Base-by-base conservation (phyloP, 306 rosid species). In the Phaseolus lunatus region DNA sequence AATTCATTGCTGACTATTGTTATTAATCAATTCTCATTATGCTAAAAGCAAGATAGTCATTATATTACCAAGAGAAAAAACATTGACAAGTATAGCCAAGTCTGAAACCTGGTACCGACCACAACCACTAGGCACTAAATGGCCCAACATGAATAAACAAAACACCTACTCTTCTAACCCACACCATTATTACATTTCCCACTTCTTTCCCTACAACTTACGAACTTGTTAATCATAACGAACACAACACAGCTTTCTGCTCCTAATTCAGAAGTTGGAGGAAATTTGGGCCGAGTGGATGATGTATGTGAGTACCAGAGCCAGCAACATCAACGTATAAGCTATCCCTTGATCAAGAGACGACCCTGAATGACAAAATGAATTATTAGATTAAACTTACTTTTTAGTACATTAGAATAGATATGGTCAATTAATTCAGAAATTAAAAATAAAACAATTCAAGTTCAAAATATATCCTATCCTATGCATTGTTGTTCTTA, bases 291-390 rank as follows among this genome's bases (percentile, higher is more conserved):
- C 81, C 1, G 74, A 75, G 80, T 80, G 95, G 84, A 91, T 86
- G 80, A 90, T 67, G 82, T 88, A 93, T 1, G 92, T 93, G 43
- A 86, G 84, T 57, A 75, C 82, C 77, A 86, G 63, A 16, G 92
- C 92, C 80, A 89, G 63, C 77, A 85, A 26, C 94, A 91, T 87
- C 73, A 91, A 79, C 77, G 82, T 67, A 78, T 70, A 91, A 1
- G 96, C 96, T 69, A 91, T 75, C 66, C 94, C 92, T 80, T 89
- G 96, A 77, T 89, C 96, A 63, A 91, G 77, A 23, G 87, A 75
- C 6, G 85, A 72, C 23, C 96, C 94, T 89, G 85, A 68, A 84
- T 49, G 3, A 9, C 57, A 64, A 27, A 44, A 18, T 26, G 6
- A 71, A 14, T 20, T 27, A 14, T 41, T 19, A 26, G 13, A 54